These are phyloP conservation scores for Metschnikowia henanensis DNA, from an alignment of 805 yeast genomes.

Conservation along the genomic window DNA sequence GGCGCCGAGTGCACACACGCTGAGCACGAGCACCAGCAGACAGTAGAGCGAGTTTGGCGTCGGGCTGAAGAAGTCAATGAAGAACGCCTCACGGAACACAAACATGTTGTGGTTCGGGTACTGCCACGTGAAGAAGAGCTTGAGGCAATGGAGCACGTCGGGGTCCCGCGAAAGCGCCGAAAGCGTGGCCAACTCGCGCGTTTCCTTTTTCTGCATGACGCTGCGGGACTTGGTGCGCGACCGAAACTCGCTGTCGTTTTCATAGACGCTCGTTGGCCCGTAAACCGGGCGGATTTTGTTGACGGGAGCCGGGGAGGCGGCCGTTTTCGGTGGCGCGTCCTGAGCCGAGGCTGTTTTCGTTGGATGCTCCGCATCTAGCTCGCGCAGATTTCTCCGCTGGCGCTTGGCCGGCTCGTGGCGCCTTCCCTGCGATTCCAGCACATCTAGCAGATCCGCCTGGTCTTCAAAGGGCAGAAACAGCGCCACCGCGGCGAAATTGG, in stretches of 20 bases:
- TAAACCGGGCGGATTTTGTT: constrained; percentile 37
- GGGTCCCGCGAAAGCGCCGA: constrained; percentile 14
- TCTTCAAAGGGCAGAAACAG: constrained; percentile 11
- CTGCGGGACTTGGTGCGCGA: constrained; percentile 30
- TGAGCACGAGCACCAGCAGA: constrained; percentile 51
- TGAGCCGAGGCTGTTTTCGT: not conserved
- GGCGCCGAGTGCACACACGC: constrained; percentile 62
- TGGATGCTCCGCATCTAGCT: too few relatives aligned
- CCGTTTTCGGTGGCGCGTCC: not conserved
- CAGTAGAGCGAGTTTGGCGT: constrained; percentile 52
- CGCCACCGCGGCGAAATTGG: constrained; percentile 25
- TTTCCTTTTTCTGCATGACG: constrained; percentile 14
- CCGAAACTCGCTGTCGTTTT: constrained; percentile 32
- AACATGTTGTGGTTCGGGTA: constrained; percentile 65
- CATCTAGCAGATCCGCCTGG: not conserved
- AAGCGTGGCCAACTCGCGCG: constrained; percentile 13
- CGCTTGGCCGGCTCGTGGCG: not conserved
- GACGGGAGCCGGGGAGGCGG: constrained; percentile 7
- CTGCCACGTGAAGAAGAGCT: constrained; percentile 59
- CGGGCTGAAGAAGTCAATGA: constrained; percentile 60
- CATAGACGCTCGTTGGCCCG: constrained; percentile 48
- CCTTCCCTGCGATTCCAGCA: not conserved
- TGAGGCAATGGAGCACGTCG: constrained; percentile 33
- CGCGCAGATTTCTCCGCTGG: not conserved
- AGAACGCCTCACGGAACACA: constrained; percentile 62